Evolutionary conservation across 2,329 filamentous ascomycete genomes (phyloP), one percentile per base, ranked within the genome.

Genomic region (Sclerotinia spermophila): DNA sequence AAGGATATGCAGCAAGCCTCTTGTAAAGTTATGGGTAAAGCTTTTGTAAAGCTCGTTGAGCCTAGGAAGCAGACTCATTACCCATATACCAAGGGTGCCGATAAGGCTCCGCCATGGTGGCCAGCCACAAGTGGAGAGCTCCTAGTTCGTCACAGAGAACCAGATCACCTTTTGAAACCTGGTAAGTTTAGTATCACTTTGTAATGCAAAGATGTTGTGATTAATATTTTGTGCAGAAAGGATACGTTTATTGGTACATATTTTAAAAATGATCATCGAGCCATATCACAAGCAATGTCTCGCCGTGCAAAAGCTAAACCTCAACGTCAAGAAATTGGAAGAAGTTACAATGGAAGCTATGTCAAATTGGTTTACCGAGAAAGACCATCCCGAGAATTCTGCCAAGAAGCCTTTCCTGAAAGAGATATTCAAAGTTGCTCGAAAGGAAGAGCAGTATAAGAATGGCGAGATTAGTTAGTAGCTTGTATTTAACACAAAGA

Each of bases 21-120:
- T 10, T 90, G 89, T 81, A 93, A 93, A 79, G 82, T 89, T 38
- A 89, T 93, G 67, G 88, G 88, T 45, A 94, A 93, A 78, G 89
- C 87, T 17, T 93, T 91, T 87, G 89, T 94, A 71, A 92, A 92
- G 77, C 84, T 87, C 2, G 87, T 93, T 2, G 90, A 92, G 75
- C 91, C 91, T 0, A 92, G 91, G 80, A 94, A 94, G 79, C 91
- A 93, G 79, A 90, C 89, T 0, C 90, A 87, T 27, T 88, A 91
- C 75, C 91, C 91, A 0, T 94, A 94, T 76, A 91, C 89, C 1
- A 84, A 84, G n/a, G 86, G 85, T 44, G 85, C 89, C 60, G 85
- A 85, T 44, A 88, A 87, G 74, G 86, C 86, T 1, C 88, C 89
- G 0, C 85, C 86, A 67, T 92, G 89, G 89, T 91, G 89, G 89